Conservation (phyloP, 345 rosid species). For the Kernera saxatilis region DNA sequence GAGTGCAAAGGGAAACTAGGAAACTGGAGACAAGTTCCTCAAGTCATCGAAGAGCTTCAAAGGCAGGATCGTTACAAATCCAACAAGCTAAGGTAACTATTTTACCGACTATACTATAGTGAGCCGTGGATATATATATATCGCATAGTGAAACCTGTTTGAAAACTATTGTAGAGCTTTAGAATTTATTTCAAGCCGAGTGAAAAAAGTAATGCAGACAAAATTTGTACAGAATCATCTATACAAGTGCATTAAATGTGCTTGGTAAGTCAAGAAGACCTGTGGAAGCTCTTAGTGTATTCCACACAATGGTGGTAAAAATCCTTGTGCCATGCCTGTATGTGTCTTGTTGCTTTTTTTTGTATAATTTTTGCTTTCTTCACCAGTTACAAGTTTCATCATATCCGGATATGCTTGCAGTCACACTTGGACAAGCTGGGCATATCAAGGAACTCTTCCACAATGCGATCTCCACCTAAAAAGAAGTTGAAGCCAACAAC, state of each 20-base stretch:
- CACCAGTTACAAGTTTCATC: conserved; percentile 67
- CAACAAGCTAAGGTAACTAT: conserved; percentile 53
- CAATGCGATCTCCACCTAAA: conserved; percentile 79
- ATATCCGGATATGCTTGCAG: conserved; percentile 86
- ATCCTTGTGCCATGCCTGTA: background rate
- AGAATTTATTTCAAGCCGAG: background rate
- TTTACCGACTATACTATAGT: background rate
- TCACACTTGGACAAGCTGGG: conserved; percentile 92
- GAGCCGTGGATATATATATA: background rate
- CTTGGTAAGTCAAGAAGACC: conserved; percentile 92
- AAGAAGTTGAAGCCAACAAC: conserved; percentile 56
- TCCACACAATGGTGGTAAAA: conserved; percentile 74
- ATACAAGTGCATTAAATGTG: conserved; percentile 76
- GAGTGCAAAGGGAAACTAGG: conserved; percentile 86
- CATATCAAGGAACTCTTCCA: conserved; percentile 85
- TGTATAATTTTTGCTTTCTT: background rate
- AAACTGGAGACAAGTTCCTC: conserved; percentile 90
- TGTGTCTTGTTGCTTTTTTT: conserved; percentile 24
- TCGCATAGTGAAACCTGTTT: background rate
- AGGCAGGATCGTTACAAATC: conserved; percentile 76
- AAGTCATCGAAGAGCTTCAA: conserved; percentile 93
- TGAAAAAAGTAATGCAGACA: background rate
- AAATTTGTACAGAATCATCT: conserved; percentile 42
- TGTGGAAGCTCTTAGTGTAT: conserved; percentile 87
- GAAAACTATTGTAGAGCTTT: background rate